Evolutionary conservation across 1,284 basidiomycete species (phyloP).

Genomic region (Kalmanozyma brasiliensis): DNA sequence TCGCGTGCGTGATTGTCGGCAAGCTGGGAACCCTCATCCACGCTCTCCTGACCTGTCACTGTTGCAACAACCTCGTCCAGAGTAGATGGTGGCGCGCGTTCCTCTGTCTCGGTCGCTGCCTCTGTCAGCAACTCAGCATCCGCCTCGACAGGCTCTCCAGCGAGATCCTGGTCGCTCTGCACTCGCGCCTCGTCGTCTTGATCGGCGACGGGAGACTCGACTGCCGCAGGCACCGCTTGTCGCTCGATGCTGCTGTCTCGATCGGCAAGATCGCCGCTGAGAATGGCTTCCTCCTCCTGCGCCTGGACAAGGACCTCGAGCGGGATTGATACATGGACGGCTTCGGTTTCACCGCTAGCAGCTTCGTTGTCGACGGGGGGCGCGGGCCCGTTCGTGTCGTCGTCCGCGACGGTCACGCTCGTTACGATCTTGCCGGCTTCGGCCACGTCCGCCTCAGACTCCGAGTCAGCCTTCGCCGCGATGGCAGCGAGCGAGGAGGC

Average conservation of each 20-base stretch:
- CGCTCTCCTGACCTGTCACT: background rate
- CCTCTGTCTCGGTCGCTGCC: no score
- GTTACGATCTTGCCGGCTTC: background rate
- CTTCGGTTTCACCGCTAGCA: background rate
- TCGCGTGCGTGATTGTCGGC: no score
- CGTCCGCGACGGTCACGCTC: background rate
- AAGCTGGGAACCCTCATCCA: no score
- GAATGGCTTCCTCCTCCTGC: slow-evolving; percentile 29
- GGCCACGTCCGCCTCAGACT: background rate
- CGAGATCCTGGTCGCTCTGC: background rate
- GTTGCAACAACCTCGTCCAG: background rate
- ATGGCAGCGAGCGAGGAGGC: slow-evolving; percentile 1
- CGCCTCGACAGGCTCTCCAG: background rate
- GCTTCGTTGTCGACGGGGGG: no score
- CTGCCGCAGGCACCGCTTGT: slow-evolving; percentile 5
- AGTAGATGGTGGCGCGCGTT: no score
- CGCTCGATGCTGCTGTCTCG: slow-evolving; percentile 35
- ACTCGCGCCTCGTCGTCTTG: background rate
- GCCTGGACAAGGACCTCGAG: background rate
- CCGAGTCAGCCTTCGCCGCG: background rate
- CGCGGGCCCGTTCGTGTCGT: background rate
- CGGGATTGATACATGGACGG: background rate
- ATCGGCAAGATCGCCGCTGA: slow-evolving; percentile 43
- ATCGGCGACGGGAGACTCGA: background rate
- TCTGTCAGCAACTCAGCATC: background rate